Conservation (phyloP, 495 filamentous ascomycete genomes). For the Annulohypoxylon bovei region DNA sequence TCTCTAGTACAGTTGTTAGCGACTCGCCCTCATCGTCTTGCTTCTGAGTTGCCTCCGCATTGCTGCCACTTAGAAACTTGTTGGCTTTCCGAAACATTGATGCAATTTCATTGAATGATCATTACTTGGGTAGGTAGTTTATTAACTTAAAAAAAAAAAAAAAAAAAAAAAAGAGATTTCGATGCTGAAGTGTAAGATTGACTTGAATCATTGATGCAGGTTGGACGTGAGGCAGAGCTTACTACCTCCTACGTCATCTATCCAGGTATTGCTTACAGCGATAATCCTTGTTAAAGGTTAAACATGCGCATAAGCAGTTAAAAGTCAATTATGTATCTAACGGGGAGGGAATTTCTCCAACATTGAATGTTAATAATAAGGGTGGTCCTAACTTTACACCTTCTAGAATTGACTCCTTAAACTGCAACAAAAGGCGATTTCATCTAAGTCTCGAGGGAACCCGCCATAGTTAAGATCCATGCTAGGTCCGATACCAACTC, state of each 20-base stretch:
- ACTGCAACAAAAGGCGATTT: too few species aligned
- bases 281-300: constrained; percentile 9
- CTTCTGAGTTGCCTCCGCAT: constrained; percentile 15
- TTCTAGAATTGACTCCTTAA: too few species aligned
- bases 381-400: too few species aligned
- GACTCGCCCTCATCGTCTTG: constrained; percentile 42
- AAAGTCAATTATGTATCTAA: background rate
- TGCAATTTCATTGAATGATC: constrained; percentile 20
- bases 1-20: constrained; percentile 40
- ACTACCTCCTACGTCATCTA: constrained; percentile 32
- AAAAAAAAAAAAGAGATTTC: too few species aligned
- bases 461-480: too few species aligned
- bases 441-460: too few species aligned
- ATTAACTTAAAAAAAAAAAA: too few species aligned
- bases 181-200: too few species aligned
- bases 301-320: background rate
- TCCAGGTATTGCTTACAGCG: constrained; percentile 8
- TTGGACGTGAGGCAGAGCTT: too few species aligned
- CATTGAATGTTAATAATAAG: too few species aligned
- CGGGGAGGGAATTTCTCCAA: background rate
- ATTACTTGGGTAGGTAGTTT: background rate
- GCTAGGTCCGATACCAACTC: too few species aligned
- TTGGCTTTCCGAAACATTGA: constrained; percentile 41
- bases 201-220: constrained; percentile 7
- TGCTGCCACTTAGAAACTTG: constrained; percentile 26